Evolutionary conservation across 164 flowering plant species (phyloP), one percentile per base, ranked within the genome.

Genomic region (Saururus chinensis): DNA sequence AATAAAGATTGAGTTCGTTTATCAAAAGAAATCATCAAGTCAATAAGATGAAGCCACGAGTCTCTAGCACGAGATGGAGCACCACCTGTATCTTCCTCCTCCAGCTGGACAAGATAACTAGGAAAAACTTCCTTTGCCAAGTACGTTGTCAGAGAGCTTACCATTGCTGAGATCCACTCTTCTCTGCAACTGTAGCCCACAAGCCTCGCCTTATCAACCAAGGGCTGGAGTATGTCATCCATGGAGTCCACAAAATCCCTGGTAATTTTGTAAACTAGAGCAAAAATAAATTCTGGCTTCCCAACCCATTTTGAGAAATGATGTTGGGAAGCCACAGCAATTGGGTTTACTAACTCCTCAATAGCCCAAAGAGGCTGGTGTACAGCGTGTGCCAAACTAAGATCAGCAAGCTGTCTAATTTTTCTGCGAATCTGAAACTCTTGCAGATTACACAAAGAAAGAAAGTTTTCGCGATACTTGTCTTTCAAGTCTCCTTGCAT

Each of bases 141-240:
- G 72, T 84, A 89, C 5, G 82, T 87, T 19, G 81, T 71, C 51
- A 91, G 73, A 7, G 96, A 82, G 65, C 80, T 68, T 30, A 91
- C 93, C 96, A 95, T 84, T 24, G 88, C 89, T 20, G 99, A 82
- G 53, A 91, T 75, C 98, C 98, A 95, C 76, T 95, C 99, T 79
- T 95, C 99, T 75, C 99, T 79, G 78, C 99, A 89, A 76, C 98
- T 87, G 72, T 91, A 91, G 35, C 98, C 98, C 8, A 65, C 74
- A 63, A 95, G 78, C 85, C 71, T 82, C 57, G 96, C 96, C 77
- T 84, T 80, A 69, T 95, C 99, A 69, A 95, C 88, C 73, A 89
- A 71, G 42, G 99, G 99, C 69, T 95, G 99, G 71, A 95, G 69
- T n/a, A 89, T 66, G 57, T 89, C 96, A 77, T 95, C 99, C 86